Percentiles rank a stretch among this genome's conserved stretches.
Conservation (phyloP, 2,329 filamentous ascomycete genomes). For the Cladosporium phlei region DNA sequence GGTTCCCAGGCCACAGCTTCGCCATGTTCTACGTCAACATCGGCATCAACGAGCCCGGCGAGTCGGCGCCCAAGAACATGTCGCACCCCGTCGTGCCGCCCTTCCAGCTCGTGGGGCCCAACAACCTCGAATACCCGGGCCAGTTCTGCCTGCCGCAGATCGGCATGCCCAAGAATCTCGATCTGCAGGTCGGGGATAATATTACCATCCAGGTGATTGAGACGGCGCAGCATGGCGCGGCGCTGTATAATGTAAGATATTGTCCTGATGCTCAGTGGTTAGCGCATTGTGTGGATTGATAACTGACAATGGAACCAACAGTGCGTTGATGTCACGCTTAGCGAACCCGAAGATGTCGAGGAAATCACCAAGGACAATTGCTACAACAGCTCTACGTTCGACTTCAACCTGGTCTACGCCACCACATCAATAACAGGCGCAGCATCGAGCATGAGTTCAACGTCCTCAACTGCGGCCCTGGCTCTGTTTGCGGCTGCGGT, state of each 20-base stretch:
- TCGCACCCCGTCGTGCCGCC: constrained; percentile 73
- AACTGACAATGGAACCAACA: constrained; percentile 33
- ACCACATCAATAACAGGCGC: not conserved
- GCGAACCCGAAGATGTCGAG: constrained; percentile 68
- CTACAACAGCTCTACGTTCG: constrained; percentile 75
- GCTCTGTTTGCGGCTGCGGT: not conserved
- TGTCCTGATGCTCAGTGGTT: too few relatives aligned
- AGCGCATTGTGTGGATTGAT: too few relatives aligned
- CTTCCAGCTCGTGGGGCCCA: constrained; percentile 78
- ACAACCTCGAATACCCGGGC: constrained; percentile 72
- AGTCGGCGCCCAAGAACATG: constrained; percentile 72
- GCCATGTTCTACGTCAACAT: constrained; percentile 89
- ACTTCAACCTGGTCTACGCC: constrained; percentile 64
- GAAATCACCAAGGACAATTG: constrained; percentile 79
- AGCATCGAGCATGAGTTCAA: not conserved
- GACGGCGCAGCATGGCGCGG: constrained; percentile 74
- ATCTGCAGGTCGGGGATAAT: constrained; percentile 73
- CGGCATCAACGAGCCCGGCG: constrained; percentile 55
- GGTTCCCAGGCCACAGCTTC: constrained; percentile 83
- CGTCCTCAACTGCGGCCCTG: not conserved
- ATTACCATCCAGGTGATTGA: constrained; percentile 89
- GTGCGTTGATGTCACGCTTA: constrained; percentile 95
- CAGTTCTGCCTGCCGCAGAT: constrained; percentile 87
- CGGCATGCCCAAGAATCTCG: constrained; percentile 68
- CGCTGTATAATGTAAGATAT: constrained; percentile 75